Conservation (phyloP, 305 asterid genomes). For the Solanum hybrid region DNA sequence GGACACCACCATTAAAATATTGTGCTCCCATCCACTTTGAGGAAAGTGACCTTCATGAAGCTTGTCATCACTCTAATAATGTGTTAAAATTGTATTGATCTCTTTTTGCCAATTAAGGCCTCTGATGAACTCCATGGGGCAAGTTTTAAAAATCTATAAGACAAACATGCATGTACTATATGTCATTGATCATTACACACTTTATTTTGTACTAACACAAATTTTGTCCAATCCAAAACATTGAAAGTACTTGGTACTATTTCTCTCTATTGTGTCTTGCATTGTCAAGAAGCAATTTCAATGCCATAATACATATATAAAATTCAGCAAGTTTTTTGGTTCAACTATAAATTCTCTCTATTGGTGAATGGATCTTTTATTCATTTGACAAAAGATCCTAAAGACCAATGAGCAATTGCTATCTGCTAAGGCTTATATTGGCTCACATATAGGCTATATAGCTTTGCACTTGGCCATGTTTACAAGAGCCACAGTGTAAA, state of each 20-base stretch:
- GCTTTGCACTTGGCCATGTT: background rate
- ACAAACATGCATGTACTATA: background rate
- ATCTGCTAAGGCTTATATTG: background rate
- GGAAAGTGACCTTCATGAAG: background rate
- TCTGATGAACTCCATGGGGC: slow-evolving; percentile 1
- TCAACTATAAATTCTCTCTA: background rate
- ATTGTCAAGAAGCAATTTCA: background rate
- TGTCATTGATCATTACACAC: background rate
- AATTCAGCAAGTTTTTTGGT: background rate
- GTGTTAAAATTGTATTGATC: background rate
- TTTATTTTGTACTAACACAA: background rate
- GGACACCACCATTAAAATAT: background rate
- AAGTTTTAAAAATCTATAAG: background rate
- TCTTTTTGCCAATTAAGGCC: slow-evolving; percentile 1
- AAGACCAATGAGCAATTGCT: background rate
- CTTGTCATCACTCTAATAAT: background rate
- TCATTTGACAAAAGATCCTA: background rate
- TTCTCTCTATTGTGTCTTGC: background rate
- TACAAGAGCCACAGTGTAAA: background rate
- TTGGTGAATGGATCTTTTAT: background rate
- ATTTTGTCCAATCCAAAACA: background rate
- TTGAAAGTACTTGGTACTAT: background rate
- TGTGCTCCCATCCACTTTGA: background rate
- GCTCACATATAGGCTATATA: background rate
- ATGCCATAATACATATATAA: background rate